phyloP scores from a whole-genome alignment of 129 eudicot species.

The Centaurea solstitialis region DNA sequence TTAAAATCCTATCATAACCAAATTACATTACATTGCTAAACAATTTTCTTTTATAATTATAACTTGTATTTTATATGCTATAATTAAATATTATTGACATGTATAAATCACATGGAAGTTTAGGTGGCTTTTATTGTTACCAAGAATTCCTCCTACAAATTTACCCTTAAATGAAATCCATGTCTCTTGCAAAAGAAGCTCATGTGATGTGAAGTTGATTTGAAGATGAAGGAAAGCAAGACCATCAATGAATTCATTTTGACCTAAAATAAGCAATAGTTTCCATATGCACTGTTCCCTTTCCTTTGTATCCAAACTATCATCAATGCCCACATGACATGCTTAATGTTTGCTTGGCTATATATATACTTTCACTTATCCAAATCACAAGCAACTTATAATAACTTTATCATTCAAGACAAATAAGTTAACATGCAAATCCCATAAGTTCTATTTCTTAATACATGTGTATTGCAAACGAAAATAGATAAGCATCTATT shows the following conservation, averaged over 20 bases:
- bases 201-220: slow-evolving; percentile 42
- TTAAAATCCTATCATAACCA: too few species aligned
- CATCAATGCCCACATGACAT: slow-evolving; percentile 41
- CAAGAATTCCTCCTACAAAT: too few species aligned
- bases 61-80: neutral
- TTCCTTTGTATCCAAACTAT: slow-evolving; percentile 34
- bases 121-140: too few species aligned
- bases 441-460: neutral
- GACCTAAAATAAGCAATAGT: slow-evolving; percentile 20
- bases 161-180: neutral
- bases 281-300: slow-evolving; percentile 30
- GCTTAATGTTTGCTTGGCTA: slow-evolving; percentile 32
- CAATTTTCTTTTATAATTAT: too few species aligned
- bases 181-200: slow-evolving; percentile 13
- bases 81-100: too few species aligned
- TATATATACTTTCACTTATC: slow-evolving; percentile 20
- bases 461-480: neutral
- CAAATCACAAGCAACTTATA: slow-evolving; percentile 37
- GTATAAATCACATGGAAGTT: too few species aligned
- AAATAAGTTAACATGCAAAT: neutral
- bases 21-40: neutral
- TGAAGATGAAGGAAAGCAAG: slow-evolving; percentile 28
- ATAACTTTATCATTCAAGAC: neutral
- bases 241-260: slow-evolving; percentile 18
- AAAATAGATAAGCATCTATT: neutral